phyloP scores from a whole-genome alignment of 768 basidiomycete species.

The Psilocybe tampanensis region DNA sequence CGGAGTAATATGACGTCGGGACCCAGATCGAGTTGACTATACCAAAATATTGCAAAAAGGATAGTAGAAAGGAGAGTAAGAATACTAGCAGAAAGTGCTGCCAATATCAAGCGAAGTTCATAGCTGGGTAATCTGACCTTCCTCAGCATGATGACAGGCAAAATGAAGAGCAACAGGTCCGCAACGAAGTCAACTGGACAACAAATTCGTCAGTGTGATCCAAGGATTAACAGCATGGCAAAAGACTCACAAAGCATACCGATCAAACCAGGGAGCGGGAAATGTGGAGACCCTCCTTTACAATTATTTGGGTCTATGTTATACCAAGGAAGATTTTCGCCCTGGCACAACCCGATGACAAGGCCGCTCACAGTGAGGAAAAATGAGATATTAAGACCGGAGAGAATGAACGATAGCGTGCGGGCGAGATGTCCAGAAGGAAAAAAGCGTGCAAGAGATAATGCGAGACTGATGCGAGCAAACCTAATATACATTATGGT shows the following conservation, averaged over 20 bases:
- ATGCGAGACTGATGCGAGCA: constrained; percentile 2
- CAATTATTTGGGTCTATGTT: background rate
- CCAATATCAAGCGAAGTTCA: constrained; percentile 1
- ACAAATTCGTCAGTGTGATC: background rate
- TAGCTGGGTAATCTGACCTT: background rate
- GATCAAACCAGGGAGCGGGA: background rate
- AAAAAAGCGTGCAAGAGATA: constrained; percentile 8
- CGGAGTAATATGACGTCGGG: background rate
- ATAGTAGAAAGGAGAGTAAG: background rate
- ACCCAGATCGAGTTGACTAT: background rate
- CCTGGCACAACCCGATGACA: background rate
- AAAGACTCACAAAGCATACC: background rate
- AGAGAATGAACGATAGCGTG: background rate
- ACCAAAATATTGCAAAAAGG: constrained; percentile 2
- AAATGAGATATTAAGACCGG: background rate
- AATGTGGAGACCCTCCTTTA: background rate
- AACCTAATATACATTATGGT: background rate
- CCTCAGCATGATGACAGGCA: constrained; percentile 6
- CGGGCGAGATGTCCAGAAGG: constrained; percentile 5
- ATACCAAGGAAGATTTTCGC: background rate
- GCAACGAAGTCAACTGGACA: constrained; percentile 2
- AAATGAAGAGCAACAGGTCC: background rate
- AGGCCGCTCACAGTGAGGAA: background rate
- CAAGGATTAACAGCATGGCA: background rate
- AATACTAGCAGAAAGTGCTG: constrained; percentile 2